Conservation (phyloP, 345 rosid species). For the Populus ilicifolia region DNA sequence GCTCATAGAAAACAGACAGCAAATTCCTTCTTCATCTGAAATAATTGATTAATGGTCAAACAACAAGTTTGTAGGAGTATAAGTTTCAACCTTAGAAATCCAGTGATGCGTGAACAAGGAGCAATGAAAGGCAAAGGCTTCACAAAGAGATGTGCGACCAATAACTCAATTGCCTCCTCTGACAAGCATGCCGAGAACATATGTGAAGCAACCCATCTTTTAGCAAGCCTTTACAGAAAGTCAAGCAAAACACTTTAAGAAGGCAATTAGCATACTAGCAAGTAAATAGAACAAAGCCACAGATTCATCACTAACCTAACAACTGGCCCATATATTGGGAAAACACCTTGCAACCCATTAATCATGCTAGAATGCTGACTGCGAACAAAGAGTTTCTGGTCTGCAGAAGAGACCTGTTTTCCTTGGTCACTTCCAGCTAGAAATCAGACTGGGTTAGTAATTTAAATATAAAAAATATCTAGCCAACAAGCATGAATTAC, state of each 20-base stretch:
- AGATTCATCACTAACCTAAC: constrained; percentile 47
- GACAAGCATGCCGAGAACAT: constrained; percentile 82
- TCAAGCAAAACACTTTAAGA: constrained; percentile 1
- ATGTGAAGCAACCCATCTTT: constrained; percentile 91
- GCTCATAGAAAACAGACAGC: not conserved
- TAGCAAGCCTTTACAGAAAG: constrained; percentile 66
- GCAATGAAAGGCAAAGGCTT: constrained; percentile 69
- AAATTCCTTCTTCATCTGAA: not conserved
- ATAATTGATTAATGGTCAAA: not conserved
- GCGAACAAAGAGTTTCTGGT: constrained; percentile 60
- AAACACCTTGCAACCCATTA: constrained; percentile 68
- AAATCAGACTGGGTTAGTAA: constrained; percentile 15
- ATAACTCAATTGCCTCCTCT: constrained; percentile 81
- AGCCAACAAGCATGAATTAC: not conserved
- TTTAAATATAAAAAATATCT: constrained; percentile 15
- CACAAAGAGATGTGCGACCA: constrained; percentile 78
- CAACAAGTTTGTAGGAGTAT: constrained; percentile 1
- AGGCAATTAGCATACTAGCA: not conserved
- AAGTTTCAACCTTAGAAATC: constrained; percentile 67
- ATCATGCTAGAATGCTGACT: constrained; percentile 96
- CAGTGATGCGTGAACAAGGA: constrained; percentile 80
- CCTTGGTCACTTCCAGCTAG: constrained; percentile 50
- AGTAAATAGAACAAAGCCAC: constrained; percentile 6
- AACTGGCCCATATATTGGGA: constrained; percentile 65
- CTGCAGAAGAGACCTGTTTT: constrained; percentile 55